These are phyloP conservation scores for Sclerotiophoma versabilis DNA, from an alignment of 2,329 filamentous ascomycete genomes.

Conservation along the genomic window DNA sequence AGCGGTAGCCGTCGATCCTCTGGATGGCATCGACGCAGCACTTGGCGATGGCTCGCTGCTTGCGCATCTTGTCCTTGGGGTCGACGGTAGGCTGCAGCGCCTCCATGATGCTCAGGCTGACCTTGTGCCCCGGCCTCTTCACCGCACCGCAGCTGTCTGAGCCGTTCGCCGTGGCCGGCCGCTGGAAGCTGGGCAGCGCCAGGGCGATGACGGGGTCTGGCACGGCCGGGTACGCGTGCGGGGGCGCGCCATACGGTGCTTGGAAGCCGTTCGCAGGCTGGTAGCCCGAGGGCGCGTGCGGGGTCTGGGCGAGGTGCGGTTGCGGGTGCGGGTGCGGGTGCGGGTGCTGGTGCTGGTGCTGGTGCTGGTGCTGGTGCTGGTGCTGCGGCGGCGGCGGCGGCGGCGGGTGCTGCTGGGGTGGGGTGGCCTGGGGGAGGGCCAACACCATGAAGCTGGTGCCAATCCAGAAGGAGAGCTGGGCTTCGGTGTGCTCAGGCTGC, in stretches of 20 bases:
- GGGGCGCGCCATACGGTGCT: not conserved
- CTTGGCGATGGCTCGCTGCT: slow-evolving; percentile 57
- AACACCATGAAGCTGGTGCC: slow-evolving; percentile 46
- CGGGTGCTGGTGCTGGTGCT: slow-evolving; percentile 6
- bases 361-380: slow-evolving; percentile 16
- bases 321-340: not conserved
- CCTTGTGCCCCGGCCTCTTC: slow-evolving; percentile 32
- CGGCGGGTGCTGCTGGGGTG: slow-evolving; percentile 1
- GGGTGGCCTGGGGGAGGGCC: slow-evolving; percentile 10
- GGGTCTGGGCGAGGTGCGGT: slow-evolving; percentile 18
- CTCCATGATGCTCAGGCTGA: slow-evolving; percentile 45
- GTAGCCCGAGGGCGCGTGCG: slow-evolving; percentile 37
- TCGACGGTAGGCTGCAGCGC: slow-evolving; percentile 46
- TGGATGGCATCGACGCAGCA: slow-evolving; percentile 54
- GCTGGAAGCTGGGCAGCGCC: slow-evolving; percentile 26
- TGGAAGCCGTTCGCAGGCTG: slow-evolving; percentile 32
- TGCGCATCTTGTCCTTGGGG: slow-evolving; percentile 52
- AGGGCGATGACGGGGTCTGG: slow-evolving; percentile 37
- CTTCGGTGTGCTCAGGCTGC: slow-evolving; percentile 48
- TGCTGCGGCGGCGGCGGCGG: slow-evolving; percentile 1
- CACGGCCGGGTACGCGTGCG: slow-evolving; percentile 32
- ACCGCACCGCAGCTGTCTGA: not conserved
- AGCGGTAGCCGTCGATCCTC: slow-evolving; percentile 55
- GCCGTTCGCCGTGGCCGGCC: not conserved
- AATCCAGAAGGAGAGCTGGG: slow-evolving; percentile 49